Conservation (phyloP, 1,284 basidiomycete species). For the Rhodofomes roseus region DNA sequence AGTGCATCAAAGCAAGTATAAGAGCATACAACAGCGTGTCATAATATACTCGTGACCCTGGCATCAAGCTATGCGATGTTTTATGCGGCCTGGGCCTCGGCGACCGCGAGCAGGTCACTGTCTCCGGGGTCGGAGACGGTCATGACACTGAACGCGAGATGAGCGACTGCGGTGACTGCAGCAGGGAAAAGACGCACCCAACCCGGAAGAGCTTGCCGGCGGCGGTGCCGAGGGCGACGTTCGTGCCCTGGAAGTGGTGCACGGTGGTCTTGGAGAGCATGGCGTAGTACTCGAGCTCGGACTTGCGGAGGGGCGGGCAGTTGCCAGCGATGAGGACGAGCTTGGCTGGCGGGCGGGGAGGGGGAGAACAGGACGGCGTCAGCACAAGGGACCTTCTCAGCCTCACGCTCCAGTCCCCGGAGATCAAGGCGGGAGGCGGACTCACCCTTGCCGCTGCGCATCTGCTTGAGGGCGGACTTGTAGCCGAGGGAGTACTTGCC, state of each 20-base stretch:
- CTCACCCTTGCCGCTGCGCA: conserved; percentile 97
- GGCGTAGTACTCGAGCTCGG: conserved; percentile 99
- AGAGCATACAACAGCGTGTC: conserved; percentile 22
- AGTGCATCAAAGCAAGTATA: conserved; percentile 8
- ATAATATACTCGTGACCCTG: conserved; percentile 5
- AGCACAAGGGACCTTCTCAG: conserved; percentile 95
- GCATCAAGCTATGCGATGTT: conserved; percentile 5
- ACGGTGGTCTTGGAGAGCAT: conserved; percentile 98
- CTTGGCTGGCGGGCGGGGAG: conserved; percentile 64
- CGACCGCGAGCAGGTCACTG: conserved; percentile 86
- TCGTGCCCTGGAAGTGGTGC: conserved; percentile 96
- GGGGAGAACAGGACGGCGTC: conserved; percentile 30
- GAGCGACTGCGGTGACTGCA: background rate
- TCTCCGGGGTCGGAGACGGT: conserved; percentile 96
- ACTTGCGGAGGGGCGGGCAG: conserved; percentile 98
- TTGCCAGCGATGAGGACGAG: conserved; percentile 99
- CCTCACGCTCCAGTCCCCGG: conserved; percentile 91
- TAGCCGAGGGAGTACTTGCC: conserved; percentile 92
- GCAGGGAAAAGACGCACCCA: conserved; percentile 56
- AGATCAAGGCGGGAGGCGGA: conserved; percentile 38
- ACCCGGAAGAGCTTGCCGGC: conserved; percentile 99
- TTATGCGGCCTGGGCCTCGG: conserved; percentile 58
- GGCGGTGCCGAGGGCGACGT: conserved; percentile 97
- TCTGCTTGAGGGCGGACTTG: conserved; percentile 97
- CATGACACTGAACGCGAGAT: conserved; percentile 73